A percentile compares a stretch with the other conserved stretches of the same genome.
phyloP scores from a whole-genome alignment of 352 stramenopile genomes.

The Pythium periplocum region DNA sequence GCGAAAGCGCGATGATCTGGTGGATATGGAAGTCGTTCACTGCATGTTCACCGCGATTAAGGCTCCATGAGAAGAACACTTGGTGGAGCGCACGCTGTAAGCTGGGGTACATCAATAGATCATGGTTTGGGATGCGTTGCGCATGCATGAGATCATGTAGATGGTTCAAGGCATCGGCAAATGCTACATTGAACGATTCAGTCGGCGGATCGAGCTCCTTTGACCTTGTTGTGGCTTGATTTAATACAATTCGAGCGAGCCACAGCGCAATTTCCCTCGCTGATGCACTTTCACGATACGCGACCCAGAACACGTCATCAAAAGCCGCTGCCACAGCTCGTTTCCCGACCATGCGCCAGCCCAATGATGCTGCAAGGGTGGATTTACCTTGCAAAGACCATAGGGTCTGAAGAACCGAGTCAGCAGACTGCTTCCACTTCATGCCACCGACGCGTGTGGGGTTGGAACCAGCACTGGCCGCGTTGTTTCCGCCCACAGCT shows the following conservation, averaged over 20 bases:
- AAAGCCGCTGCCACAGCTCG: constrained; percentile 42
- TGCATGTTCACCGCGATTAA: constrained; percentile 35
- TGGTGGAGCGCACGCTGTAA: constrained; percentile 46
- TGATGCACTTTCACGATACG: constrained; percentile 48
- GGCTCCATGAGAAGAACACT: constrained; percentile 47
- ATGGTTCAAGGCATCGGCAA: constrained; percentile 7
- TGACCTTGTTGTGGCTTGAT: constrained; percentile 5
- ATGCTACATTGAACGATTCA: background rate
- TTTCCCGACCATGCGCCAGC: constrained; percentile 50
- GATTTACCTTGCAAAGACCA: constrained; percentile 68
- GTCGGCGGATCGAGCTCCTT: background rate
- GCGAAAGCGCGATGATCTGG: constrained; percentile 36
- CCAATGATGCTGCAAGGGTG: constrained; percentile 30
- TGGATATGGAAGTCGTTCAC: constrained; percentile 41
- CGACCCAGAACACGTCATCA: constrained; percentile 39
- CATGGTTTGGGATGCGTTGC: constrained; percentile 8
- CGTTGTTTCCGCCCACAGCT: constrained; percentile 7
- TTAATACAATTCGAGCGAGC: constrained; percentile 41
- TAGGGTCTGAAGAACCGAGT: constrained; percentile 49
- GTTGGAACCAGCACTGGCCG: constrained; percentile 1
- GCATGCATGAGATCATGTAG: constrained; percentile 6
- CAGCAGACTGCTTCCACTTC: constrained; percentile 46
- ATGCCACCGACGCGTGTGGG: constrained; percentile 26
- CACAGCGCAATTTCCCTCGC: constrained; percentile 36
- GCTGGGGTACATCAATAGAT: constrained; percentile 9